Conservation (phyloP, 2,329 filamentous ascomycete species). For the Verticillium klebahnii region DNA sequence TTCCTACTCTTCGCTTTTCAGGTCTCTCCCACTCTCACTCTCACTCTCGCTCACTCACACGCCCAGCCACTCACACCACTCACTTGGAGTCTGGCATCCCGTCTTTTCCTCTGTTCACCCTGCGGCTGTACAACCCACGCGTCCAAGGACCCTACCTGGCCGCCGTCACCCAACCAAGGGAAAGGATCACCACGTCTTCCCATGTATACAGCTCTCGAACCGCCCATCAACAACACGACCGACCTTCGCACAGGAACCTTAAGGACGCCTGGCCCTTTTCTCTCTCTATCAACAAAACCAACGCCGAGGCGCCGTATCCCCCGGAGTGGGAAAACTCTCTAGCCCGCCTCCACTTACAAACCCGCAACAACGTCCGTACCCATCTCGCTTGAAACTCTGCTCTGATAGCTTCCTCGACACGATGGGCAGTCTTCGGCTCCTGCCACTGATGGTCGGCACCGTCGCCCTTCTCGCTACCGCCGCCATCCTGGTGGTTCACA, state of each 20-base stretch:
- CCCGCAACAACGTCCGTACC: neutral
- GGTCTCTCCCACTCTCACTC: neutral
- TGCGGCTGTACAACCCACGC: no score
- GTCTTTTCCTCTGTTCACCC: neutral
- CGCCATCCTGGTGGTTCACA: slow-evolving; percentile 32
- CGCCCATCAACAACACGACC: neutral
- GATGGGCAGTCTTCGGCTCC: slow-evolving; percentile 11
- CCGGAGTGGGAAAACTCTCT: neutral
- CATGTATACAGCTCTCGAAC: neutral
- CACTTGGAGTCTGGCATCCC: neutral
- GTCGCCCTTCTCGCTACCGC: slow-evolving; percentile 32
- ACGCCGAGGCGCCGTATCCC: neutral
- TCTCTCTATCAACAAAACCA: neutral
- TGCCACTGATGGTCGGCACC: slow-evolving; percentile 30
- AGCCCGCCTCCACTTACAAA: neutral
- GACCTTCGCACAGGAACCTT: neutral
- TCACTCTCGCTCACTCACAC: neutral
- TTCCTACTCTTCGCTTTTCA: neutral
- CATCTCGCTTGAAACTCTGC: neutral
- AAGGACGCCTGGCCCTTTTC: neutral
- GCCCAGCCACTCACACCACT: neutral
- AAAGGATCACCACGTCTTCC: neutral
- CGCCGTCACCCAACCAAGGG: neutral
- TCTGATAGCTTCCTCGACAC: neutral
- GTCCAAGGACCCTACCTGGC: neutral